Evolutionary conservation across 73 alveolate species (phyloP).

Genomic region (Paramecium primaurelia): DNA sequence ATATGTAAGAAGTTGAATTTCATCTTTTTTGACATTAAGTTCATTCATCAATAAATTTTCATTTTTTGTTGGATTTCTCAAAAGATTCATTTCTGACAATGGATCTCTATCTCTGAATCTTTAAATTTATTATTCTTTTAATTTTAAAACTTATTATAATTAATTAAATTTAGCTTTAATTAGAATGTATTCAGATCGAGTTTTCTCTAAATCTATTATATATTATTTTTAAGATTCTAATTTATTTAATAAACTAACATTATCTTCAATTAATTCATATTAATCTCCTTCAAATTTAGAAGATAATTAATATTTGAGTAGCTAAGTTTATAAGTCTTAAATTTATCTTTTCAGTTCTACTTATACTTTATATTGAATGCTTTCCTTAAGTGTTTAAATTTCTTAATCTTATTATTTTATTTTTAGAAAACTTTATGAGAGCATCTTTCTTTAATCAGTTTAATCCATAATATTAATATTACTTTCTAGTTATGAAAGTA

Average conservation of each 20-base stretch:
- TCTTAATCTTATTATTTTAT: background rate
- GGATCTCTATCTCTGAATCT: conserved; percentile 7
- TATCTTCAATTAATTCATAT: background rate
- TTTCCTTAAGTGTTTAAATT: background rate
- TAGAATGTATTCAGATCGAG: background rate
- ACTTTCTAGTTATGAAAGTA: background rate
- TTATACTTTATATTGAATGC: background rate
- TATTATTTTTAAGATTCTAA: background rate
- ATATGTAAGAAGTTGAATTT: background rate
- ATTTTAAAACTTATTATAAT: background rate
- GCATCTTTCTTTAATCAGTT: background rate
- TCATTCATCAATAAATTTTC: background rate
- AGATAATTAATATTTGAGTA: background rate
- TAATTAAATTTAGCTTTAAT: background rate
- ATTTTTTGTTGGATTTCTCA: background rate
- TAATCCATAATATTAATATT: background rate
- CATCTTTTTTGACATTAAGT: background rate
- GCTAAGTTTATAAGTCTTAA: background rate
- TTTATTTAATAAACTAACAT: background rate
- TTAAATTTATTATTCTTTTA: background rate
- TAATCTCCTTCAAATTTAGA: background rate
- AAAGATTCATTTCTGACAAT: background rate
- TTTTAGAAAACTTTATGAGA: background rate
- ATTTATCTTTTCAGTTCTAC: background rate
- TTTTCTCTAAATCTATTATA: background rate